Evolutionary conservation across 306 rosid genomes (phyloP).

Genomic region (Cyclanthera cordifolia): DNA sequence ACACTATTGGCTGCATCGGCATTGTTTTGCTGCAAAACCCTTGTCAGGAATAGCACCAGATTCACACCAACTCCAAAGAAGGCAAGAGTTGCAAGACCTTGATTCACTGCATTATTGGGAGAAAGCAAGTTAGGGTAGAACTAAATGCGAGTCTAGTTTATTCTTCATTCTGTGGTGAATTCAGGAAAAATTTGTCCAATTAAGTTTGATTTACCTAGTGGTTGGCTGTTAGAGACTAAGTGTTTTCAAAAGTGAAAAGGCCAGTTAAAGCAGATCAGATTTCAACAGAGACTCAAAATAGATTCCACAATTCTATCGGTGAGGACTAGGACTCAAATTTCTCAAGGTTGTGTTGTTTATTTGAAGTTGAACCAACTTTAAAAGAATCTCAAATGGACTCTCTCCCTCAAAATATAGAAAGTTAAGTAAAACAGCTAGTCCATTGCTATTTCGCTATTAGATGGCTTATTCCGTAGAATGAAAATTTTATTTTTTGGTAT

Average conservation of each 20-base stretch:
- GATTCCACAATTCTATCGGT: not conserved
- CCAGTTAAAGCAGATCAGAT: not conserved
- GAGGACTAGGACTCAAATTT: not conserved
- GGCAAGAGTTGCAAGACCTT: slow-evolving; percentile 81
- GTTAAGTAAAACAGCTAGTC: too few species aligned
- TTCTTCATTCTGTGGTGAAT: slow-evolving; percentile 10
- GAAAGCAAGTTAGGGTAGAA: slow-evolving; percentile 8
- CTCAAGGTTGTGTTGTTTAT: not conserved
- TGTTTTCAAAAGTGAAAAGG: not conserved
- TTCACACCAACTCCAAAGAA: slow-evolving; percentile 93
- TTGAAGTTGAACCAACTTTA: too few species aligned
- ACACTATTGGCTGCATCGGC: slow-evolving; percentile 86
- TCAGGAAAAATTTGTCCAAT: not conserved
- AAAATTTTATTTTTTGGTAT: not conserved
- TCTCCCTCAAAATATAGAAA: not conserved
- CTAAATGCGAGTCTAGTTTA: not conserved
- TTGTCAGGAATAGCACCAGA: slow-evolving; percentile 73
- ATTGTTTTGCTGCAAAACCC: slow-evolving; percentile 69
- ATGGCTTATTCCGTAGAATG: too few species aligned
- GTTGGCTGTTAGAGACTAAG: not conserved
- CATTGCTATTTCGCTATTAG: too few species aligned
- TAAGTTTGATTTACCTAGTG: not conserved
- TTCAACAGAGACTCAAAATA: not conserved
- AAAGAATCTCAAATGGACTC: not conserved
- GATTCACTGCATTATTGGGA: slow-evolving; percentile 60